Percentiles rank a stretch among this genome's conserved stretches.
Conservation (phyloP, 352 stramenopile species). For the Pythium angustatum region DNA sequence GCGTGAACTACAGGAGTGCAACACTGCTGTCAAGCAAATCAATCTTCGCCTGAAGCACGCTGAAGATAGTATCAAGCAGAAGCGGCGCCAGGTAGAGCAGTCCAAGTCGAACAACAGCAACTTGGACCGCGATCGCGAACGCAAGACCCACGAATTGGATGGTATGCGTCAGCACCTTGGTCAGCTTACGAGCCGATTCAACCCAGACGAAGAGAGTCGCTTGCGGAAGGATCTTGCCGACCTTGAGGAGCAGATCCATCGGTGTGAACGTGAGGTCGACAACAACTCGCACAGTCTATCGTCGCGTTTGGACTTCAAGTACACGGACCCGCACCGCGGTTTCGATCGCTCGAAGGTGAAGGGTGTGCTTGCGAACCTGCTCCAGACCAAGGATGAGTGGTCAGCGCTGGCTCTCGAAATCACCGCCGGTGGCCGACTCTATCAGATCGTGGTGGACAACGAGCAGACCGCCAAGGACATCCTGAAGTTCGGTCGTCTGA, state of each 20-base stretch:
- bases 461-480: conserved; percentile 98
- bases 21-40: conserved; percentile 87
- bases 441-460: conserved; percentile 99
- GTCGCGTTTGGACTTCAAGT: conserved; percentile 97
- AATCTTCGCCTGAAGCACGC: conserved; percentile 94
- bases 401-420: conserved; percentile 97
- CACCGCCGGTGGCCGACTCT: conserved; percentile 96
- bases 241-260: conserved; percentile 64
- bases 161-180: conserved; percentile 54
- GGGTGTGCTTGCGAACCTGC: conserved; percentile 95
- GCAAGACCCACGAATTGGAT: conserved; percentile 68
- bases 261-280: conserved; percentile 89
- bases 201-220: conserved; percentile 67
- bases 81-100: conserved; percentile 68
- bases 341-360: conserved; percentile 97
- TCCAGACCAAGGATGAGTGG: conserved; percentile 93
- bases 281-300: conserved; percentile 91
- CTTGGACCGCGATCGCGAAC: conserved; percentile 66
- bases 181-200: conserved; percentile 70
- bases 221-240: conserved; percentile 61
- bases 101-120: conserved; percentile 76
- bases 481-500: conserved; percentile 95
- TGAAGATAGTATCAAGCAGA: conserved; percentile 81
- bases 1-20: conserved; percentile 76
- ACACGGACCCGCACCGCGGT: conserved; percentile 92